Evolutionary conservation across 495 filamentous ascomycete genomes (phyloP).

Genomic region (Daldinia grandis): DNA sequence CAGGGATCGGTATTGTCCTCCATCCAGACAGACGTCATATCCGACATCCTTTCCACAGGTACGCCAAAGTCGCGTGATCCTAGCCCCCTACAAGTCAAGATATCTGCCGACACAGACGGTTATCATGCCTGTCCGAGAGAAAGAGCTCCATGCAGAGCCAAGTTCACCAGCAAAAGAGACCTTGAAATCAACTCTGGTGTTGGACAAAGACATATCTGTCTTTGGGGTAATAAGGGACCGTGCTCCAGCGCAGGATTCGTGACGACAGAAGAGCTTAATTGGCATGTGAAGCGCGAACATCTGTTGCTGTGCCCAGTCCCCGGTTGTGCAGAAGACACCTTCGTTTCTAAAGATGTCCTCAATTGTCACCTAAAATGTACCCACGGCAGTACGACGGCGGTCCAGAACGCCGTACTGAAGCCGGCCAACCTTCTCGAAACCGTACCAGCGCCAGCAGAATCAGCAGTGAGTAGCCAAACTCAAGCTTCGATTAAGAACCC

Average conservation of each 20-base stretch:
- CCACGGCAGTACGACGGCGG: conserved; percentile 14
- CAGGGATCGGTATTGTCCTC: conserved; percentile 36
- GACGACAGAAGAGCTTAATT: conserved; percentile 42
- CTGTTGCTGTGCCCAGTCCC: conserved; percentile 40
- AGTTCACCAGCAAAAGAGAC: conserved; percentile 9
- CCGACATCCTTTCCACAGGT: conserved; percentile 12
- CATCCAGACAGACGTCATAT: conserved; percentile 28
- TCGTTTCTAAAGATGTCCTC: conserved; percentile 29
- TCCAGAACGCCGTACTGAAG: neutral
- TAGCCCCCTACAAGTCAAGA: conserved; percentile 34
- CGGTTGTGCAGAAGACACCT: conserved; percentile 39
- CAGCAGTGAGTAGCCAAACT: neutral
- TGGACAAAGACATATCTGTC: conserved; percentile 32
- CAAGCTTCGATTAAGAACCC: neutral
- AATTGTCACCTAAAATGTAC: conserved; percentile 40
- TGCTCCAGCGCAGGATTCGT: conserved; percentile 38
- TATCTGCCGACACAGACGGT: neutral
- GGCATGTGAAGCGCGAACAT: conserved; percentile 47
- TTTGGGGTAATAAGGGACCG: conserved; percentile 36
- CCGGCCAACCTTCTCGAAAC: conserved; percentile 18
- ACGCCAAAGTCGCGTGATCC: conserved; percentile 30
- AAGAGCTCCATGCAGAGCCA: neutral
- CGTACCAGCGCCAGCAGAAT: neutral
- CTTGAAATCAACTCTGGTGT: conserved; percentile 4
- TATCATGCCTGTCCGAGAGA: conserved; percentile 1